Base-by-base conservation (phyloP, 2,329 filamentous ascomycete genomes). In the Pyrenochaeta sp. region DNA sequence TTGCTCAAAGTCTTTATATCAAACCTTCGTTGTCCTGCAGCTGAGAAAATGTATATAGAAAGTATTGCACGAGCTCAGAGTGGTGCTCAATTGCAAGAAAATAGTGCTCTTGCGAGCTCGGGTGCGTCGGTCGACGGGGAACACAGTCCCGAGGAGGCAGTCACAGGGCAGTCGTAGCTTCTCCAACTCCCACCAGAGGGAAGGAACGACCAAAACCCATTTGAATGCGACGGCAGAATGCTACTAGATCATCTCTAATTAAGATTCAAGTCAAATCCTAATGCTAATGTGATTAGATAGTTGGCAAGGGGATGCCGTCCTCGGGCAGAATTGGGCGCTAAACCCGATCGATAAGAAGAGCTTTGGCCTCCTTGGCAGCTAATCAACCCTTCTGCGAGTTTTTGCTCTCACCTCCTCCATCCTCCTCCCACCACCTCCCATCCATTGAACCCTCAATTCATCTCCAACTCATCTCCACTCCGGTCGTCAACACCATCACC, bases 381-480 rank as follows among this genome's bases (percentile, higher is more conserved):
- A 52, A 59, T 61, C 60, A 60, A 62, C 57, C 60, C 60, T 62
- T 62, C 60, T 57, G 56, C 57, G 58, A 63, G 58, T 61, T 61
- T 63, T 63, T 63, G 56, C 60, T 60, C 61, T 56, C 69, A 62
- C 57, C 64, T 67, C 64, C 66, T 70, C 62, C 59, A 64, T 64
- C 64, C 66, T 64, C 68, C 62, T 59, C 53, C 60, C 62, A 66
- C 64, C 63, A 64, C 65, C 64, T 64, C 61, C 60, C 67, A 73
- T 71, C 72, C 68, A 73, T 73, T 73, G 70, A 67, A 71, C 61
- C 69, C 66, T 63, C 68, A 74, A 70, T 74, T 73, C 75, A 76
- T 77, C 72, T 68, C 67, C 72, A 73, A 72, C 69, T 69, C 72
- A 76, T 77, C 74, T 77, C 73, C 73, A 71, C 73, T 74, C 72